Evolutionary conservation across 331 rosid species (phyloP), one percentile per base, ranked within the genome.

Genomic region (Telfairia occidentalis): DNA sequence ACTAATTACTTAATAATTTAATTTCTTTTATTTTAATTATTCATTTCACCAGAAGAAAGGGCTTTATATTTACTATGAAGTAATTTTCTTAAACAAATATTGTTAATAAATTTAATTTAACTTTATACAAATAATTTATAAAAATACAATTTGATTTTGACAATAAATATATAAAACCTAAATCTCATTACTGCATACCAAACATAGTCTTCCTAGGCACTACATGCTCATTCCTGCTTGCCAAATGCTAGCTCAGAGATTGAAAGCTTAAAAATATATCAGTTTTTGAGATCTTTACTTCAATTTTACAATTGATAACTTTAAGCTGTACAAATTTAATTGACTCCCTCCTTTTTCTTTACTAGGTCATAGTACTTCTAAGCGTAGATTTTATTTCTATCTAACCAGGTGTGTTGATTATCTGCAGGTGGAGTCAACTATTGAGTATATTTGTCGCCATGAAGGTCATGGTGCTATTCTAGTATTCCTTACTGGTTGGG

Each of bases 401-500:
- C 2, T 69, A 69, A 69, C 57, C 55, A 45, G 57, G 35, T 69
- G 3, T 72, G 42, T 16, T 24, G 24, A 38, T 71, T 26, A 32
- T 64, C 26, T 81, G 76, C 75, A 94, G 98, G 92, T 94, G 72
- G 98, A 89, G 86, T 88, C 95, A 32, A 78, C 92, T 61, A 82
- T 94, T 81, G 98, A 94, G 77, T 81, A 91, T 80, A 86, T 89
- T 59, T 88, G 95, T 82, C 81, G 88, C 81, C 87, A 79, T 74
- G 98, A 88, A 82, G 89, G 85, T 76, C 84, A 80, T 67, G 98
- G 97, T 78, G 98, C 97, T 66, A 82, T 94, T 83, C 97, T 94
- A 45, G 92, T 94, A 43, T 94, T 94, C 86, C 92, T 94, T 55
- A 94, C 96, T 1, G 98, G 98, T 45, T 94, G 98, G 98, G 98